These are phyloP conservation scores for Vaccinium macrocarpon DNA, from an alignment of 148 eudicot species.

Conservation along the genomic window DNA sequence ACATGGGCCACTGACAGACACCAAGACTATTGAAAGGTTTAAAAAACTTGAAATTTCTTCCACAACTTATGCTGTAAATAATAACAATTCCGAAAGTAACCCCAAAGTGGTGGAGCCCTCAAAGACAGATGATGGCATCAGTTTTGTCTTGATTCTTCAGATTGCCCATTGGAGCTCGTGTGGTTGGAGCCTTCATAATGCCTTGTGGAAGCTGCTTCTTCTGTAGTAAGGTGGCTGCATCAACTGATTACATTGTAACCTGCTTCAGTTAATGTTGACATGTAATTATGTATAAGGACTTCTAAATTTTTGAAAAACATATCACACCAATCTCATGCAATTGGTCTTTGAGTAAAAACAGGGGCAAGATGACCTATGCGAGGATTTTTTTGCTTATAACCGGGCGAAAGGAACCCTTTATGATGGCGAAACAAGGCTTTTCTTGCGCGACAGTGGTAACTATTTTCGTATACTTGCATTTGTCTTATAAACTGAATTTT, in stretches of 20 bases:
- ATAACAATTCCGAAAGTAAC: background rate
- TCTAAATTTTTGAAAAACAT: background rate
- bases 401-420: constrained; percentile 99
- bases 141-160: constrained; percentile 42
- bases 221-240: constrained; percentile 66
- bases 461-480: constrained; percentile 12
- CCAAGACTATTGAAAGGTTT: constrained; percentile 66
- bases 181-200: constrained; percentile 98
- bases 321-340: background rate
- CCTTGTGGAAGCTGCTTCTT: constrained; percentile 95
- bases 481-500: background rate
- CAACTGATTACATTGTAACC: background rate
- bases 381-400: constrained; percentile 88
- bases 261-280: background rate
- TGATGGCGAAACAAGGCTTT: constrained; percentile 95
- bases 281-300: background rate
- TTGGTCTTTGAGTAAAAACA: constrained; percentile 29
- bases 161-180: constrained; percentile 84
- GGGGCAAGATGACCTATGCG: constrained; percentile 99
- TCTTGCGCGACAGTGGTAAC: constrained; percentile 78
- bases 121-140: constrained; percentile 18
- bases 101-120: constrained; percentile 6
- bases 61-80: background rate
- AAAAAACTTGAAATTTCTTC: background rate
- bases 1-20: constrained; percentile 84